These are phyloP conservation scores for Endogone sp. DNA, from an alignment of 192 early-diverging fungal genomes.

Conservation along the genomic window DNA sequence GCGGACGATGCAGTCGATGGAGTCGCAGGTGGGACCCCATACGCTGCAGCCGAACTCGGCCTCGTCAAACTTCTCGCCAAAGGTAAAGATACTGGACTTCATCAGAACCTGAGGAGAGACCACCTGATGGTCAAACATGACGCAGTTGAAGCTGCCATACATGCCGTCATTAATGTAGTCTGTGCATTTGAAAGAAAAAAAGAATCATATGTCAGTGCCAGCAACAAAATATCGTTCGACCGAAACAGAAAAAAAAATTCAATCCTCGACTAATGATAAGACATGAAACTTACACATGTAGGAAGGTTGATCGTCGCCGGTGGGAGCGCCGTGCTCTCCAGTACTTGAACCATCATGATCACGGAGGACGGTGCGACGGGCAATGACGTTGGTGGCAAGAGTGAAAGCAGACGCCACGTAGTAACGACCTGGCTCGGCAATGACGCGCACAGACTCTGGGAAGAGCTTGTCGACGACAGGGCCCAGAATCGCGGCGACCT, in stretches of 20 bases:
- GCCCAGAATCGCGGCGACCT: slow-evolving; percentile 74
- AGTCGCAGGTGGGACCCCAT: slow-evolving; percentile 99
- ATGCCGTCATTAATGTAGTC: slow-evolving; percentile 99
- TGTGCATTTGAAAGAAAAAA: slow-evolving; percentile 37
- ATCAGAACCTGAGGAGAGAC: slow-evolving; percentile 68
- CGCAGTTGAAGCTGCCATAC: slow-evolving; percentile 98
- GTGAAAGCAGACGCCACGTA: slow-evolving; percentile 93
- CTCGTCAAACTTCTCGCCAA: slow-evolving; percentile 22
- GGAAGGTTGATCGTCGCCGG: slow-evolving; percentile 40
- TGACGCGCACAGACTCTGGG: slow-evolving; percentile 78
- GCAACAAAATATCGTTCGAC: no score
- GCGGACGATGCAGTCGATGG: slow-evolving; percentile 87
- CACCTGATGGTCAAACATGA: slow-evolving; percentile 93
- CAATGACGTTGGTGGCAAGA: slow-evolving; percentile 89
- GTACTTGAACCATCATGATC: slow-evolving; percentile 24
- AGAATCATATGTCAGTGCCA: no score
- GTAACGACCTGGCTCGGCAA: slow-evolving; percentile 98
- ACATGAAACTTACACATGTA: slow-evolving; percentile 56
- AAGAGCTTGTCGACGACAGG: slow-evolving; percentile 78
- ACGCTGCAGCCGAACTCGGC: slow-evolving; percentile 61
- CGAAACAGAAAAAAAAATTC: slow-evolving; percentile 12
- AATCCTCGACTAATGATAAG: slow-evolving; percentile 10
- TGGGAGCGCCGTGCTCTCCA: slow-evolving; percentile 3
- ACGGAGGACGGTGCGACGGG: slow-evolving; percentile 72
- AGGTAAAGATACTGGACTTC: slow-evolving; percentile 38